A percentile compares a stretch with the other conserved stretches of the same genome.
Evolutionary conservation across 2,329 filamentous ascomycete species (phyloP).

Genomic region (Aspergillus aculeatus): DNA sequence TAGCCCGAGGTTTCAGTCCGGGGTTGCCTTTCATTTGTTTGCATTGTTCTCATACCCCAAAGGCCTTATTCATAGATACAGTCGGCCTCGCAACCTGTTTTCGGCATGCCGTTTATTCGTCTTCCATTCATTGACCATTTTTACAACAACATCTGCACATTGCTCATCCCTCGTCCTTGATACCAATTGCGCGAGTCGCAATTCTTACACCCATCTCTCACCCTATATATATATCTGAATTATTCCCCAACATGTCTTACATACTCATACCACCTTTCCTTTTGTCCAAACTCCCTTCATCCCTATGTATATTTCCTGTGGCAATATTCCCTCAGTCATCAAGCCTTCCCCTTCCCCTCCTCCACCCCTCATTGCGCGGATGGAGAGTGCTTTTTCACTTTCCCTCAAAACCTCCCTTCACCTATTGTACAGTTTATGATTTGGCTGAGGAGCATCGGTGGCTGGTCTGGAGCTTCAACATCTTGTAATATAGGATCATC

Average conservation of each 20-base stretch:
- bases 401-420: constrained; percentile 11
- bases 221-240: constrained; percentile 21
- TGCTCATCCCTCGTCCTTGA: constrained; percentile 21
- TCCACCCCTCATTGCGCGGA: constrained; percentile 15
- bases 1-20: constrained; percentile 24
- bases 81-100: constrained; percentile 34
- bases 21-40: constrained; percentile 24
- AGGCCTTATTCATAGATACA: constrained; percentile 40
- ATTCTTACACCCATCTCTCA: constrained; percentile 26
- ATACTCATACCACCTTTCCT: constrained; percentile 20
- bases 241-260: constrained; percentile 6
- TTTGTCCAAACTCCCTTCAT: constrained; percentile 18
- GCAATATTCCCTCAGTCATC: constrained; percentile 8
- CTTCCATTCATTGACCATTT: constrained; percentile 19
- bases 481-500: constrained; percentile 36
- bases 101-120: constrained; percentile 24
- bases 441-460: constrained; percentile 24
- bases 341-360: constrained; percentile 16
- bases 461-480: constrained; percentile 23
- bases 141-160: constrained; percentile 23
- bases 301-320: constrained; percentile 18
- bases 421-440: constrained; percentile 19
- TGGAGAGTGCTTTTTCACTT: constrained; percentile 11
- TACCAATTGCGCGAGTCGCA: constrained; percentile 36
- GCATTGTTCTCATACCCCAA: constrained; percentile 39